These are phyloP conservation scores for Pythium aristosporum DNA, from an alignment of 352 stramenopile genomes.

Conservation along the genomic window DNA sequence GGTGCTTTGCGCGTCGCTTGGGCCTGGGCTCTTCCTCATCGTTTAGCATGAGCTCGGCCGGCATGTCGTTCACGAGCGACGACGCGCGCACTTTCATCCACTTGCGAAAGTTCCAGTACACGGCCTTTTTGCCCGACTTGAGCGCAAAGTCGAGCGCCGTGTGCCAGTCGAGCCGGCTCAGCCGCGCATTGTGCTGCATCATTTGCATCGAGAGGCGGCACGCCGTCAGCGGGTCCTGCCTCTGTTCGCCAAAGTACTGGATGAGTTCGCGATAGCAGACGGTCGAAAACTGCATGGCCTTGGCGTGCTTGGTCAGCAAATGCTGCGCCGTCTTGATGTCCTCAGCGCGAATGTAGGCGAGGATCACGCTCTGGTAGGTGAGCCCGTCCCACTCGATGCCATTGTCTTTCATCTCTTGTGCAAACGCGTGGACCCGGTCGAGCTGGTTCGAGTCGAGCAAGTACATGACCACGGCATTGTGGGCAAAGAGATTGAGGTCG, in stretches of 20 bases:
- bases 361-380: constrained; percentile 63
- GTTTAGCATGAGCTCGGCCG: constrained; percentile 57
- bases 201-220: constrained; percentile 83
- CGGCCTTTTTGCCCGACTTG: constrained; percentile 56
- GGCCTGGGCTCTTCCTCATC: constrained; percentile 36
- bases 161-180: constrained; percentile 79
- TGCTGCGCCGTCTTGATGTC: constrained; percentile 61
- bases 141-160: constrained; percentile 64
- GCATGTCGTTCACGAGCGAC: constrained; percentile 52
- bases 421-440: constrained; percentile 52
- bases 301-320: constrained; percentile 65
- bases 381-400: constrained; percentile 67
- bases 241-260: constrained; percentile 55
- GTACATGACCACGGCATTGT: constrained; percentile 66
- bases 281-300: constrained; percentile 71
- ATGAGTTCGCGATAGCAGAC: constrained; percentile 76
- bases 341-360: constrained; percentile 60
- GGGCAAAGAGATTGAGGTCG: constrained; percentile 64
- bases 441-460: constrained; percentile 57
- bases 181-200: constrained; percentile 77
- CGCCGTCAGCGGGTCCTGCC: constrained; percentile 60
- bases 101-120: constrained; percentile 89
- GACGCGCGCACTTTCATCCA: constrained; percentile 77
- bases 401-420: constrained; percentile 57
- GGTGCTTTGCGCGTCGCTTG: constrained; percentile 10